Evolutionary conservation across 2,329 filamentous ascomycete species (phyloP), one percentile per base, ranked within the genome.

Genomic region (Pyrenophora graminea): DNA sequence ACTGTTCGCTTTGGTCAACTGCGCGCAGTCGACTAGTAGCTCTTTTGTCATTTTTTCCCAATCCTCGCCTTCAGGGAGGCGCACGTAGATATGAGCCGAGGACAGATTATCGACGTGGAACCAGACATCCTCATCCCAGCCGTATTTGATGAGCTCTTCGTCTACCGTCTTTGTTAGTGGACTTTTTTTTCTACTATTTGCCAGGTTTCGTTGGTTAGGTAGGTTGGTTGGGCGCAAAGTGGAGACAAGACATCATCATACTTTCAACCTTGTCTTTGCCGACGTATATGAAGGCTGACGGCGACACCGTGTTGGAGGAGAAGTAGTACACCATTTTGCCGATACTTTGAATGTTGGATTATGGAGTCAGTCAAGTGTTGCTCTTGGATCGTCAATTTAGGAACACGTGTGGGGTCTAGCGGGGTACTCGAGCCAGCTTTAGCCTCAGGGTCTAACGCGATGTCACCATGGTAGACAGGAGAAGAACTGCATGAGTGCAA

Each of bases 251-350:
- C 9, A 27, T 4, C 10, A 30, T 62, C 87, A 69, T 81, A 97
- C 94, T 99, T 80, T 99, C 94, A 65, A 94, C 92, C 78, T 99
- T 99, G 80, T 99, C 94, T 76, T 97, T 99, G 75, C 94, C 94
- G 53, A 97, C 91, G 73, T 99, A 99, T 69, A 99, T 86, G 71
- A 88, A 92, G 36, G 91, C 93, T 27, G 91, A 73, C 2, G 94
- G 93, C 10, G 86, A 82, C 33, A 96, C 90, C 36, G 86, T 85
- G 55, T 84, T 93, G 21, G 93, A 97, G 1, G 86, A 94, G 74
- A 94, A 97, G 75, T 97, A 97, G 78, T 89, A 96, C 39, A 99
- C 94, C 94, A 99, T 95, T 1, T 61, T 61, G 25, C 5, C 17
- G n/a, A 33, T 13, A 9, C 4, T 37, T 44, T 8, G 15, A 30